phyloP scores from a whole-genome alignment of 2,329 filamentous ascomycete genomes.

The Neonectria ditissima region DNA sequence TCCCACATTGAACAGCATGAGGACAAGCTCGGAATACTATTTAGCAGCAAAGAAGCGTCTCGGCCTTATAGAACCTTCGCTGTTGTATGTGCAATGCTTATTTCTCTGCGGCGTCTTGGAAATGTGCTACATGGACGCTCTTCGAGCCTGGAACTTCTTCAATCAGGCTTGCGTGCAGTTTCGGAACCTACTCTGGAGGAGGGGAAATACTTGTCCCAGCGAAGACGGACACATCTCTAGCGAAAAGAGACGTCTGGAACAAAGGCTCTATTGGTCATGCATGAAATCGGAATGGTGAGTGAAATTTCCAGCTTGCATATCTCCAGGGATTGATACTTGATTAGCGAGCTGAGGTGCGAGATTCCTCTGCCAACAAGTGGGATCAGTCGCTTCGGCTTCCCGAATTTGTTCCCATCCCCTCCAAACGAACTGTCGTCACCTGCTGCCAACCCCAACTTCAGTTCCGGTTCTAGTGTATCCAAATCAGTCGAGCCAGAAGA shows the following conservation, averaged over 20 bases:
- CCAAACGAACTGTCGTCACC: constrained; percentile 27
- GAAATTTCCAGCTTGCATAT: not conserved
- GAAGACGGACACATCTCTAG: not conserved
- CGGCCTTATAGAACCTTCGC: constrained; percentile 40
- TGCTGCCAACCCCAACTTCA: not conserved
- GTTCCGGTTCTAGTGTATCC: not conserved
- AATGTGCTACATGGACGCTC: constrained; percentile 55
- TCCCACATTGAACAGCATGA: constrained; percentile 6
- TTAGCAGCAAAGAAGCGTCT: constrained; percentile 42
- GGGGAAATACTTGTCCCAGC: constrained; percentile 3
- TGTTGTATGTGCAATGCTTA: constrained; percentile 53
- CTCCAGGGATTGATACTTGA: not conserved
- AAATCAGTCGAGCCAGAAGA: constrained; percentile 14
- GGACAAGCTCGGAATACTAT: constrained; percentile 39
- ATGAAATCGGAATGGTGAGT: constrained; percentile 54
- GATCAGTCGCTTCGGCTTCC: constrained; percentile 51
- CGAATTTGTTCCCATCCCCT: constrained; percentile 46
- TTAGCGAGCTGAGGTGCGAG: constrained; percentile 53
- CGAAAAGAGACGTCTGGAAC: constrained; percentile 50
- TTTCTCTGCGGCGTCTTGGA: constrained; percentile 55
- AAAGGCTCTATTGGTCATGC: constrained; percentile 57
- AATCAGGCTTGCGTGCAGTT: constrained; percentile 38
- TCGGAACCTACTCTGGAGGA: constrained; percentile 51
- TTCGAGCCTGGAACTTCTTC: constrained; percentile 52
- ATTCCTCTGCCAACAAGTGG: constrained; percentile 52